Evolutionary conservation across 352 stramenopile species (phyloP), one percentile per base, ranked within the genome.

Genomic region (Phytophthora foliorum): DNA sequence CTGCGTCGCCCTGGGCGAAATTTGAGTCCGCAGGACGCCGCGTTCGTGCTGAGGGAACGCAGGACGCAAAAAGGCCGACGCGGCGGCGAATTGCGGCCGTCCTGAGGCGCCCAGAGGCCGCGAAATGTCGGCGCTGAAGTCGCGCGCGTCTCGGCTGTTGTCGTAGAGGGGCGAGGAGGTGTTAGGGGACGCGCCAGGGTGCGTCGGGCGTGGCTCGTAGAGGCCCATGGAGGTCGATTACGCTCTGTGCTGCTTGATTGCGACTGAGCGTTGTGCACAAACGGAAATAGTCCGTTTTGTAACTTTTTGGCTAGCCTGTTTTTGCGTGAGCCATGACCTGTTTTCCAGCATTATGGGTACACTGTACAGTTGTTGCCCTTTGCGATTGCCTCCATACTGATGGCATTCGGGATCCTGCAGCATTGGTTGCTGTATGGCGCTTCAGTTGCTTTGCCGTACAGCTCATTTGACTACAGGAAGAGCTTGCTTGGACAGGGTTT

Each of bases 11-110:
- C 53, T 67, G 34, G 16, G 39, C 32, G 29, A 51, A 8, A 51
- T 41, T 8, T 56, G 52, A 13, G 44, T 7, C 1, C 38, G 21
- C 24, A 49, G 19, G 29, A 34, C 38, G 46, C 53, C 17, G 7
- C 39, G 25, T 45, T 57, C 56, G 6, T 69, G 57, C 36, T 78
- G 66, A 25, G 66, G 71, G 49, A 80, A 80, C 2, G 64, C 10
- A 11, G 64, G 56, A 29, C 59, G 63, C 3, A 41, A 64, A 46
- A 80, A 77, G 6, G 67, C 50, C 19, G 55, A 19, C 7, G 57
- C 38, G 16, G 25, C 6, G 19, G 48, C 5, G 39, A 46, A 57
- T 9, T 25, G 39, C 25, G 42, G 22, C 10, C 39, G 32, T 39
- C 31, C 48, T 7, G 59, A 14, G 21, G 21, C 52, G 11, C 29